Percentiles rank a stretch among this genome's conserved stretches.
phyloP scores from a whole-genome alignment of 345 rosid species.

The Lepidium sativum region DNA sequence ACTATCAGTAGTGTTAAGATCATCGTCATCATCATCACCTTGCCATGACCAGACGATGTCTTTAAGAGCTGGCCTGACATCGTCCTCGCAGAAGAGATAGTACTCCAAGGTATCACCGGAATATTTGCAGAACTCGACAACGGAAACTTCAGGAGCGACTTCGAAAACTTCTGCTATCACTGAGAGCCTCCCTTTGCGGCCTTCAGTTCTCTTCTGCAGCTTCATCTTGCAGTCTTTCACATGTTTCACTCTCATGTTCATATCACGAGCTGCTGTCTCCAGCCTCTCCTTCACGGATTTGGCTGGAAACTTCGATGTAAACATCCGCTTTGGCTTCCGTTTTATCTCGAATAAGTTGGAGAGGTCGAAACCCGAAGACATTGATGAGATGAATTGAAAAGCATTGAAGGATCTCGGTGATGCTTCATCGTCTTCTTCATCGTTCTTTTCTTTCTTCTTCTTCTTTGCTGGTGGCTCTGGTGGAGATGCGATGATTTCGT shows the following conservation, averaged over 20 bases:
- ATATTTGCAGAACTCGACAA: conserved; percentile 61
- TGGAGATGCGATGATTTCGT: conserved; percentile 21
- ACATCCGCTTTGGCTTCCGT: conserved; percentile 38
- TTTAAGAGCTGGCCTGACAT: conserved; percentile 60
- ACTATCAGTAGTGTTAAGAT: neutral
- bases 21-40: conserved; percentile 44
- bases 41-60: conserved; percentile 92
- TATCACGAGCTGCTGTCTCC: conserved; percentile 38
- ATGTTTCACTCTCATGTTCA: conserved; percentile 45
- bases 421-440: neutral
- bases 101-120: conserved; percentile 56
- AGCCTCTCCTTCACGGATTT: conserved; percentile 39
- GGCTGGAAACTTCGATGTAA: conserved; percentile 52
- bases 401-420: conserved; percentile 52
- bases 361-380: conserved; percentile 76
- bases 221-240: conserved; percentile 42
- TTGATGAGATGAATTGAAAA: conserved; percentile 60
- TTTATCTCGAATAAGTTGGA: conserved; percentile 61
- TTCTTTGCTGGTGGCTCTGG: conserved; percentile 16
- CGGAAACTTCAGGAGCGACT: conserved; percentile 54
- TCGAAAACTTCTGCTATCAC: conserved; percentile 58
- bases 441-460: neutral
- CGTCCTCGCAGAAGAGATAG: conserved; percentile 49
- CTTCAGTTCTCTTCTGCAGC: conserved; percentile 38
- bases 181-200: conserved; percentile 48